phyloP scores from a whole-genome alignment of 73 alveolate species.

The Durusdinium trenchii region DNA sequence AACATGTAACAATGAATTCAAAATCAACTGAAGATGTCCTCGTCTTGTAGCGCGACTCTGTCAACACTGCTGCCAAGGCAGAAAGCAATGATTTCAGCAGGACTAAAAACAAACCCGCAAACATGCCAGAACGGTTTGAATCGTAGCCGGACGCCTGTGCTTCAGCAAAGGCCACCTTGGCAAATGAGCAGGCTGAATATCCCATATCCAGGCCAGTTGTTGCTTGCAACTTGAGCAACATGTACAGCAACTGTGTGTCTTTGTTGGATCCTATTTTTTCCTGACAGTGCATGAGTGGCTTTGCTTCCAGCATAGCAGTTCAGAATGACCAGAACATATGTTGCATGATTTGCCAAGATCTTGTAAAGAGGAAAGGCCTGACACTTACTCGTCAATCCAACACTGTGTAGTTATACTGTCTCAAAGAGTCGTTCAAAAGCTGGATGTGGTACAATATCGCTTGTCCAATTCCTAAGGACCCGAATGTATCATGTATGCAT shows the following conservation, averaged over 20 bases:
- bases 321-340: background rate
- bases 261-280: background rate
- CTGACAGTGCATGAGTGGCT: background rate
- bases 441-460: background rate
- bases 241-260: background rate
- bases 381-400: background rate
- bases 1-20: too few species aligned
- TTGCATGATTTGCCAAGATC: background rate
- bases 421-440: background rate
- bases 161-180: background rate
- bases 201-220: background rate
- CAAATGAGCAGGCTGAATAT: too few species aligned
- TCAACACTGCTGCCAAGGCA: constrained; percentile 69
- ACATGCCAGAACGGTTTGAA: background rate
- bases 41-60: constrained; percentile 50
- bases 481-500: background rate
- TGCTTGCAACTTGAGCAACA: background rate
- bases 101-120: background rate
- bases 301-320: background rate
- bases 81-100: constrained; percentile 64
- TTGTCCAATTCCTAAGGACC: background rate
- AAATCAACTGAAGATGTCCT: too few species aligned
- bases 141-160: background rate
- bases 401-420: background rate
- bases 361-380: background rate